Conservation (phyloP, 78 protist species). For the Dictyostelium discoideum region DNA sequence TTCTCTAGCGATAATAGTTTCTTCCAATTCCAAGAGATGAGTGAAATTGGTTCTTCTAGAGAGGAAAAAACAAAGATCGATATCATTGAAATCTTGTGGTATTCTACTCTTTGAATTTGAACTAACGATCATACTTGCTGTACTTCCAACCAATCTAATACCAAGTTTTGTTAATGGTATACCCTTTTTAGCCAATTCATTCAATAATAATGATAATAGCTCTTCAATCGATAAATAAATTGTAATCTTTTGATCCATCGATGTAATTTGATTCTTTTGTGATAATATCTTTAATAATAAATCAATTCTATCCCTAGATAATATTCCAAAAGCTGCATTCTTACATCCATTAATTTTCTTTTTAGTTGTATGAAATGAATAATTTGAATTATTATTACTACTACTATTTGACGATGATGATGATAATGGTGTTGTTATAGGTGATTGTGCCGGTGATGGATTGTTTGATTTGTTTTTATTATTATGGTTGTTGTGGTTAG, state of each 20-base stretch:
- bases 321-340: conserved; percentile 63
- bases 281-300: conserved; percentile 16
- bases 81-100: conserved; percentile 30
- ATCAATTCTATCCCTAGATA: conserved; percentile 32
- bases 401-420: background rate
- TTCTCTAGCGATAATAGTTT: conserved; percentile 48
- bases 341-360: conserved; percentile 27
- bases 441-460: background rate
- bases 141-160: conserved; percentile 57
- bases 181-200: background rate
- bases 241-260: conserved; percentile 47
- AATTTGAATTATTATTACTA: background rate
- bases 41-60: background rate
- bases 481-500: background rate
- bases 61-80: conserved; percentile 42
- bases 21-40: conserved; percentile 49
- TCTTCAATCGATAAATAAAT: conserved; percentile 64
- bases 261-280: conserved; percentile 51
- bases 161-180: conserved; percentile 31
- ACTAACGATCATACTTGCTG: conserved; percentile 47
- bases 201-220: conserved; percentile 17
- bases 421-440: background rate
- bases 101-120: background rate
- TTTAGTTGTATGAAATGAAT: background rate
- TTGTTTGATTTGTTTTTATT: background rate